Evolutionary conservation across 2,329 filamentous ascomycete genomes (phyloP), one percentile per base, ranked within the genome.

Genomic region (Fusarium luffae): DNA sequence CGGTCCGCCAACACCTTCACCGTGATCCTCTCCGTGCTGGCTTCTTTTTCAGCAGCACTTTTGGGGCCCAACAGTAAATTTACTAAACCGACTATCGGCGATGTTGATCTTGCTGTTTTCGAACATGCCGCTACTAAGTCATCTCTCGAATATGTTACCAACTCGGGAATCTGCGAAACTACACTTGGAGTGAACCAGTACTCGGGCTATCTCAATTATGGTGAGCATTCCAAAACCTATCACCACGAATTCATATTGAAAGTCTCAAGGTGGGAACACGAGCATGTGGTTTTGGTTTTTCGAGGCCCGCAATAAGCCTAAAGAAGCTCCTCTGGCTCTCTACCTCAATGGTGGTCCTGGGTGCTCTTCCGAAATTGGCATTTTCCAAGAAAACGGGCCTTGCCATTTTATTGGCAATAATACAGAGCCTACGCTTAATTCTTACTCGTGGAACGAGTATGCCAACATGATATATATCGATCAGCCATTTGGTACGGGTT

Each of bases 341-440:
- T 92, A 88, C 87, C 82, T 79, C 48, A 78, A 78, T 27, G 77
- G 77, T 25, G 77, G 77, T 1, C 77, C 77, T 1, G 77, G 77
- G 6, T 77, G 76, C 28, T 77, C 75, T 6, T 78, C 76, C 19
- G 74, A 77, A 66, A 48, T 75, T 57, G 77, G 77, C 7, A 71
- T 92, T 56, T 89, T 92, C 69, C 81, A 82, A 32, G 89, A 90
- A 74, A 91, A 98, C 63, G 95, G 95, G 44, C 94, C 95, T 3
- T 90, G 93, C 27, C 92, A 89, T 68, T 89, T 98, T 76, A 71
- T 73, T 43, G 58, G 70, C n/a, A 51, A 59, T 14, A 69, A 71
- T 12, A 60, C 72, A 0, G 66, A 74, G 55, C 75, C 84, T 0
- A 77, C 77, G 14, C 66, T 81, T 7, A 91, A 91, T 69, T 85